Evolutionary conservation across 306 rosid species (phyloP).

Genomic region (Inga laurina): DNA sequence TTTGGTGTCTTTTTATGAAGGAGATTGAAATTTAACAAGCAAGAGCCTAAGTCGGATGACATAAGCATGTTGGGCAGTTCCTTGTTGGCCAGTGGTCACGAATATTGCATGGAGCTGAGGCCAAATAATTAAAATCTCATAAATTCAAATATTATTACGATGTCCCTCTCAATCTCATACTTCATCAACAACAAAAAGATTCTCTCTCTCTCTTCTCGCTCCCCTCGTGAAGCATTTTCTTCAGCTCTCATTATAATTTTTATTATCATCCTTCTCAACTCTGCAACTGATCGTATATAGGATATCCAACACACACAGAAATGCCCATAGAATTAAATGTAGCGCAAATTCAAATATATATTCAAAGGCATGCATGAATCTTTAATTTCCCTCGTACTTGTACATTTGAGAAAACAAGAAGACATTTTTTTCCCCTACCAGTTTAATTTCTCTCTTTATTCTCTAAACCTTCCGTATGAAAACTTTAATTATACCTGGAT

Average conservation of each 20-base stretch:
- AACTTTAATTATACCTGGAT: neutral
- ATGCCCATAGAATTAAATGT: neutral
- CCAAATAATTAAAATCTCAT: conserved; percentile 34
- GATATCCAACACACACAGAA: neutral
- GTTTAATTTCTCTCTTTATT: too few relatives aligned
- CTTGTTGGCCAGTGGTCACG: conserved; percentile 38
- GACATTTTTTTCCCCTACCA: too few relatives aligned
- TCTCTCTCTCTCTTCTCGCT: conserved; percentile 36
- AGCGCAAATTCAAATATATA: neutral
- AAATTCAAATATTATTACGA: neutral
- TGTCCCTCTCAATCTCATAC: conserved; percentile 31
- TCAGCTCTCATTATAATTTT: conserved; percentile 5
- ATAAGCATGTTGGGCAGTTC: conserved; percentile 30
- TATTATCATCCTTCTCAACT: conserved; percentile 1
- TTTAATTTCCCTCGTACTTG: neutral
- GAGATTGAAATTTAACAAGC: neutral
- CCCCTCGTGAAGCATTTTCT: conserved; percentile 34
- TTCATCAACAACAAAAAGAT: conserved; percentile 40
- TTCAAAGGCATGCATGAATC: neutral
- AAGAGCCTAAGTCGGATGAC: conserved; percentile 2
- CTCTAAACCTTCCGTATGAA: neutral
- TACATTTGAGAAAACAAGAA: too few relatives aligned
- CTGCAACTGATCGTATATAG: neutral
- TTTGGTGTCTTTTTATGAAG: neutral
- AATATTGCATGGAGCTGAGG: conserved; percentile 44